Percentiles rank a stretch among this genome's conserved stretches.
phyloP scores from a whole-genome alignment of 805 yeast species.

The Maudiozyma bulderi region DNA sequence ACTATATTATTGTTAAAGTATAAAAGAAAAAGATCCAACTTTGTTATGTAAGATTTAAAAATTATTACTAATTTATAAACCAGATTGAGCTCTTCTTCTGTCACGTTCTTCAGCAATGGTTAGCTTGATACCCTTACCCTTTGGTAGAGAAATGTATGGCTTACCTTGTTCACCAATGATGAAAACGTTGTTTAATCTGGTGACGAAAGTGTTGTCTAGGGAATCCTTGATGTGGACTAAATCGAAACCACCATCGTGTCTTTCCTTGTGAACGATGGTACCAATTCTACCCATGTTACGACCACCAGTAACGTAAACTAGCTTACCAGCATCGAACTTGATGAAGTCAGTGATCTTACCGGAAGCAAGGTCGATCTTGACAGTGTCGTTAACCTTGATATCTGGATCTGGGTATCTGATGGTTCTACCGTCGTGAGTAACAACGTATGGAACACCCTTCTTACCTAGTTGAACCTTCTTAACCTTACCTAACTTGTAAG shows the following conservation, averaged over 20 bases:
- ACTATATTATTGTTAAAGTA: not conserved
- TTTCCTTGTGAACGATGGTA: slow-evolving; percentile 90
- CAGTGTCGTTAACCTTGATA: slow-evolving; percentile 95
- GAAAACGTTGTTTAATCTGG: slow-evolving; percentile 89
- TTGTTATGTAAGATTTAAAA: not conserved
- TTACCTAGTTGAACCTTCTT: slow-evolving; percentile 97
- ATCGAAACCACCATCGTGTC: slow-evolving; percentile 97
- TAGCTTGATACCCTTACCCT: slow-evolving; percentile 98
- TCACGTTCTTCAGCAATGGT: slow-evolving; percentile 96
- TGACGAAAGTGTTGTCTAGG: slow-evolving; percentile 88
- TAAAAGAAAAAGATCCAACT: not conserved
- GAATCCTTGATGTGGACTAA: slow-evolving; percentile 94
- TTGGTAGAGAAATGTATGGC: slow-evolving; percentile 91
- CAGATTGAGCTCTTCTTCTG: slow-evolving; percentile 85
- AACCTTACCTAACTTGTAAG: slow-evolving; percentile 96
- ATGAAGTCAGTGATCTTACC: slow-evolving; percentile 88
- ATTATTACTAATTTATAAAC: slow-evolving; percentile 33
- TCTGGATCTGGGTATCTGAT: slow-evolving; percentile 98
- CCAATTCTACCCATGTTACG: slow-evolving; percentile 98
- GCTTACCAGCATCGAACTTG: slow-evolving; percentile 86
- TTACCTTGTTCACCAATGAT: slow-evolving; percentile 93
- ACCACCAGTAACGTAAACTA: slow-evolving; percentile 94
- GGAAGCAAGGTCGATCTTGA: slow-evolving; percentile 90
- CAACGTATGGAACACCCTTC: slow-evolving; percentile 96
- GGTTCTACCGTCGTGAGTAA: slow-evolving; percentile 99